Percentiles rank a stretch among this genome's conserved stretches.
These are phyloP conservation scores for Malus asiatica DNA, from an alignment of 306 rosid species.

Conservation along the genomic window DNA sequence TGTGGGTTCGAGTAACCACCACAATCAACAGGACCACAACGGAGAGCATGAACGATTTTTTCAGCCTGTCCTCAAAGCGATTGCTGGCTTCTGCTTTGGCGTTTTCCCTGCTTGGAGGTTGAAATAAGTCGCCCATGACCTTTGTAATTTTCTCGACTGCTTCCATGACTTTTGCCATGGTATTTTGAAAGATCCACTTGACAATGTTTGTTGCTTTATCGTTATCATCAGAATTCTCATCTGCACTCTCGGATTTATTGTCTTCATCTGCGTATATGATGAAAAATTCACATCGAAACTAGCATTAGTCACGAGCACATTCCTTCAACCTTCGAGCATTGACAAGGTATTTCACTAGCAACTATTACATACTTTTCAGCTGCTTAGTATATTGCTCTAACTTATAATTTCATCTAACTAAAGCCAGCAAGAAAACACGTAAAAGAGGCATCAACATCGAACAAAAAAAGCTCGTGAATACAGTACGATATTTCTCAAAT, in stretches of 20 bases:
- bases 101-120: constrained; percentile 6
- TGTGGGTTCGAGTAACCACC: constrained; percentile 44
- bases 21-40: constrained; percentile 64
- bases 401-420: neutral
- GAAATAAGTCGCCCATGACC: constrained; percentile 37
- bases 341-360: neutral
- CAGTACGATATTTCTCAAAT: neutral
- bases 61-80: constrained; percentile 45
- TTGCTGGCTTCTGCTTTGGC: constrained; percentile 9
- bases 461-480: neutral
- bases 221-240: constrained; percentile 21
- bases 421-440: neutral
- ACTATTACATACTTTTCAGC: neutral
- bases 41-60: constrained; percentile 55
- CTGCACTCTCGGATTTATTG: neutral
- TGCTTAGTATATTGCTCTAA: neutral
- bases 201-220: constrained; percentile 18
- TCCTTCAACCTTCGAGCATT: neutral
- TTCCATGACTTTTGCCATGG: constrained; percentile 36
- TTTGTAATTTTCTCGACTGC: constrained; percentile 37
- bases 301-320: neutral
- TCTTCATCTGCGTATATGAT: constrained; percentile 24
- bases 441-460: neutral
- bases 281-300: neutral
- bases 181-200: constrained; percentile 34